Conservation (phyloP, 108 stramenopile species). For the Craspedostauros australis region DNA sequence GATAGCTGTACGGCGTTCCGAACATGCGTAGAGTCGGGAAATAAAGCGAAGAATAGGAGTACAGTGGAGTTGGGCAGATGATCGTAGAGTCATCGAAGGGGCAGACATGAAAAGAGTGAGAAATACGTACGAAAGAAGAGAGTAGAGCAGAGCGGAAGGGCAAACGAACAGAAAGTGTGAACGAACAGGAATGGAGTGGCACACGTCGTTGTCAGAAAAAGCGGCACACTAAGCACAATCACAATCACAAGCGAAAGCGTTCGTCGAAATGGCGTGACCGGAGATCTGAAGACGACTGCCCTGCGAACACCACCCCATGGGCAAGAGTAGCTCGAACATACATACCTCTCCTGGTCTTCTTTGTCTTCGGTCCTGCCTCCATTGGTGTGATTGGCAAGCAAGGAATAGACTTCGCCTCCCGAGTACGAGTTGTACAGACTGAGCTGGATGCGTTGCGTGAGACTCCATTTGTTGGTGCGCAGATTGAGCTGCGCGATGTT, state of each 20-base stretch:
- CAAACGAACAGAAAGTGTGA: no score
- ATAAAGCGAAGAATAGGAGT: no score
- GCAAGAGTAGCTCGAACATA: background rate
- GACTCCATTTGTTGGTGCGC: constrained; percentile 60
- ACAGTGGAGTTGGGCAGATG: no score
- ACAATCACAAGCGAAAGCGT: no score
- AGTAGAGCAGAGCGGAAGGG: no score
- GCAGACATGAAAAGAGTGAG: background rate
- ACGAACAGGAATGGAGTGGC: background rate
- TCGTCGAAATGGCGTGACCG: no score
- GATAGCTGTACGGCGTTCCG: background rate
- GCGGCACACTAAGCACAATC: no score
- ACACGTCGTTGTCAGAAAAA: constrained; percentile 1
- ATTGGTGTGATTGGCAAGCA: constrained; percentile 73
- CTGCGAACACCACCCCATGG: background rate
- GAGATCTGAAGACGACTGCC: background rate
- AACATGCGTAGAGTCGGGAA: background rate
- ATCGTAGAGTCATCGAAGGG: no score
- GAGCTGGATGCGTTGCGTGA: constrained; percentile 71
- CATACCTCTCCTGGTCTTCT: constrained; percentile 3
- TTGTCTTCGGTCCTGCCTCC: background rate
- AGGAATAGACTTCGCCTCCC: constrained; percentile 79
- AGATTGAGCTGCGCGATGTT: constrained; percentile 80
- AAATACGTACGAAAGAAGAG: background rate
- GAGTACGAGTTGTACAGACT: constrained; percentile 82